A percentile compares a stretch with the other conserved stretches of the same genome.
These are phyloP conservation scores for Helianthus tuberosus DNA, from an alignment of 129 eudicot species.

Conservation along the genomic window DNA sequence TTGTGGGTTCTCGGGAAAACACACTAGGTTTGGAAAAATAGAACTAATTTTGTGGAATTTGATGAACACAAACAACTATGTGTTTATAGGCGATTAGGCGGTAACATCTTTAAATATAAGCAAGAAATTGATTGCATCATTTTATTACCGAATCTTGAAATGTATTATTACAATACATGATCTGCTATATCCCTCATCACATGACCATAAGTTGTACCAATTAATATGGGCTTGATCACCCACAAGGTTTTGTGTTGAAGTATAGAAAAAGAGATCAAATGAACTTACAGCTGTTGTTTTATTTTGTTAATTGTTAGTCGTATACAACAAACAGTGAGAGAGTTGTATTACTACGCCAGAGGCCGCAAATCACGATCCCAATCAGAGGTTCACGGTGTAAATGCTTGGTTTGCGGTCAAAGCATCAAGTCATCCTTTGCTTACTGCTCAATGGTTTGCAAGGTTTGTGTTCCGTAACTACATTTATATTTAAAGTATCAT, in stretches of 20 bases:
- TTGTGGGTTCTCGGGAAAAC: too few relatives aligned
- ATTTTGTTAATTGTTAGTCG: conserved; percentile 6
- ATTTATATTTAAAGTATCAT: too few relatives aligned
- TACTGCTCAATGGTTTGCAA: conserved; percentile 38
- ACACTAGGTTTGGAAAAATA: too few relatives aligned
- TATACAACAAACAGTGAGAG: conserved; percentile 32
- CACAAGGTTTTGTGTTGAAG: neutral
- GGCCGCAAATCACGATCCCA: conserved; percentile 2
- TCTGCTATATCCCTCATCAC: too few relatives aligned
- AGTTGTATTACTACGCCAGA: conserved; percentile 30
- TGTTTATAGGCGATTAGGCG: too few relatives aligned
- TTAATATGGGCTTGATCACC: neutral
- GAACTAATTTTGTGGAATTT: too few relatives aligned
- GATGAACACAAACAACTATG: too few relatives aligned
- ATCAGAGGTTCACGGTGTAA: conserved; percentile 16
- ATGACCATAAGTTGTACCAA: too few relatives aligned
- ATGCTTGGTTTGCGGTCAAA: conserved; percentile 33
- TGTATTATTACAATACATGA: too few relatives aligned
- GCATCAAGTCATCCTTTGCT: conserved; percentile 24
- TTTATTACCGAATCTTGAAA: too few relatives aligned
- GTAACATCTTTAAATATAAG: too few relatives aligned
- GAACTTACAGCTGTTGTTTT: neutral
- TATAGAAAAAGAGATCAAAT: neutral
- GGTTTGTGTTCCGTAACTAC: conserved; percentile 2
- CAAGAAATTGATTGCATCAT: too few relatives aligned